Percentiles rank a stretch among this genome's conserved stretches.
phyloP scores from a whole-genome alignment of 2,329 filamentous ascomycete genomes.

The Trichoderma gracile region DNA sequence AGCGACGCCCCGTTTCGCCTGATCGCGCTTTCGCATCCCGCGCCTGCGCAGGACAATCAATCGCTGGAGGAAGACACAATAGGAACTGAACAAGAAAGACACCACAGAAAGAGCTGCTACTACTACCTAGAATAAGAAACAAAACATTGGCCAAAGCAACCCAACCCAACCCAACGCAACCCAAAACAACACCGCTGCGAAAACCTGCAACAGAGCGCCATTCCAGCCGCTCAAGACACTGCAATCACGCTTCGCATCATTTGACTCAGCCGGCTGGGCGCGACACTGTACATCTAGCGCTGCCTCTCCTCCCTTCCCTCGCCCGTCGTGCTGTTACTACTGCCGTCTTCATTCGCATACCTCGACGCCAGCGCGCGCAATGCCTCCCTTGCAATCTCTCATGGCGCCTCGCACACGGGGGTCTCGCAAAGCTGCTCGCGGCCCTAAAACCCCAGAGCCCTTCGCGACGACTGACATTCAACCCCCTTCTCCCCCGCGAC shows the following conservation, averaged over 20 bases:
- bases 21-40: constrained; percentile 5
- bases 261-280: constrained; percentile 12
- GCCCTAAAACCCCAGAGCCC: constrained; percentile 57
- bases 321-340: not conserved
- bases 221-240: constrained; percentile 24
- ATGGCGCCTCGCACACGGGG: constrained; percentile 48
- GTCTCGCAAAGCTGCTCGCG: constrained; percentile 42
- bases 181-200: not conserved
- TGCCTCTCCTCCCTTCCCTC: not conserved
- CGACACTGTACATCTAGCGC: constrained; percentile 10
- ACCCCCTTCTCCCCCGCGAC: constrained; percentile 53
- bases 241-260: constrained; percentile 14
- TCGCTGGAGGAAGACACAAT: not conserved
- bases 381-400: constrained; percentile 51
- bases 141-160: not conserved
- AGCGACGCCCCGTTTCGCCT: not conserved
- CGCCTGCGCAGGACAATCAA: constrained; percentile 11
- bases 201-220: not conserved
- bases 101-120: not conserved
- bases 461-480: constrained; percentile 39
- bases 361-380: constrained; percentile 34
- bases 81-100: not conserved
- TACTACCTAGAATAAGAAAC: not conserved
- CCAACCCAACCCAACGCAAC: not conserved
- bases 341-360: constrained; percentile 30